Base-by-base conservation (phyloP, 257 asterid species). In the Solanum rostratum region DNA sequence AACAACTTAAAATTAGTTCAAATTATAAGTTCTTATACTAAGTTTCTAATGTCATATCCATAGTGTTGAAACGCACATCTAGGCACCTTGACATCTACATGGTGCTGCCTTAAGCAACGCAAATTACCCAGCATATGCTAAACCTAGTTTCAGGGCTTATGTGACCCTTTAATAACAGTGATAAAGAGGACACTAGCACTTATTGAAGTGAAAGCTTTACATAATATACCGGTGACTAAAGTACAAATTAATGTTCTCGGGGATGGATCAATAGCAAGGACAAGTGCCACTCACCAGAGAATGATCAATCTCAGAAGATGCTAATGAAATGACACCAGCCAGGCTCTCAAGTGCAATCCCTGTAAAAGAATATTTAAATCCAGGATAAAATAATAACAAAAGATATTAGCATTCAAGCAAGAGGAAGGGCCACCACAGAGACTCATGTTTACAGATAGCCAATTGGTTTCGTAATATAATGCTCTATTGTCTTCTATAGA, bases 261-360 rank as follows among this genome's bases (percentile, higher is more conserved):
- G n/a, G 39, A 46, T 73, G 45, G 57, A 70, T 70, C 60, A 50
- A 27, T 24, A 24, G 81, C 29, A 76, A 24, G 45, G 62, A 49
- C 24, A 76, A 24, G 62, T 49, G 19, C 27, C 60, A 86, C 93
- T 87, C 66, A 95, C 99, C 95, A 94, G 87, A 86, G 97, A 90
- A 66, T 90, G 89, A 85, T 94, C 96, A 53, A 95, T 91, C 88
- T 92, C 94, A 19, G 92, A 88, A 80, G 97, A 91, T 79, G 97
- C 94, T 90, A 97, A 85, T 65, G 97, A 91, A 83, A 97, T 86
- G 85, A 94, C 93, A 84, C 98, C 98, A 86, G 98, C 97, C 83
- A 97, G 90, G 80, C 98, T 86, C 91, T 97, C 96, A 84, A 95
- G 90, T 14, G 99, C 99, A 76, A 93, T 84, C 81, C 99, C 99